Percentiles rank a stretch among this genome's conserved stretches.
phyloP scores from a whole-genome alignment of 805 yeast genomes.

The Metschnikowia gruessii region DNA sequence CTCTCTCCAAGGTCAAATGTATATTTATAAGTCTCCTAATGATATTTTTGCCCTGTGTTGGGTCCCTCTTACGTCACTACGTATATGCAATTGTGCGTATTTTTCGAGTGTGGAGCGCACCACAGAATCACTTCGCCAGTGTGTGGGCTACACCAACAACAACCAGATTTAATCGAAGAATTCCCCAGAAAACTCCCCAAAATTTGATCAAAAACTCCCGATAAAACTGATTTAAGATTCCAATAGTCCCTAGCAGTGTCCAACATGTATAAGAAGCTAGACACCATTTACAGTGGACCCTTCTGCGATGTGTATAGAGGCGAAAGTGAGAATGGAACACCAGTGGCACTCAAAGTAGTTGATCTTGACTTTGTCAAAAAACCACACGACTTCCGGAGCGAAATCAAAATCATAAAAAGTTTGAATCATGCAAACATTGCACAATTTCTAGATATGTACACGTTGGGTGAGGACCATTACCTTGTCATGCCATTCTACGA shows the following conservation, averaged over 20 bases:
- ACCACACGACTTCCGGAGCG: slow-evolving; percentile 38
- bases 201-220: too few species aligned
- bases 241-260: neutral
- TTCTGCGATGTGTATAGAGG: slow-evolving; percentile 34
- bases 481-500: slow-evolving; percentile 34
- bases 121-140: too few species aligned
- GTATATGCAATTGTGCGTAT: too few species aligned
- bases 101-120: too few species aligned
- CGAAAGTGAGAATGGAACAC: slow-evolving; percentile 11
- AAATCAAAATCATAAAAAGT: slow-evolving; percentile 27
- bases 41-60: too few species aligned
- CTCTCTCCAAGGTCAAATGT: too few species aligned
- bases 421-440: slow-evolving; percentile 18
- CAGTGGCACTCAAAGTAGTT: slow-evolving; percentile 36
- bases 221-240: too few species aligned
- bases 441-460: slow-evolving; percentile 22
- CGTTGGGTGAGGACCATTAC: slow-evolving; percentile 31
- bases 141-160: too few species aligned
- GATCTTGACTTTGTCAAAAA: slow-evolving; percentile 35
- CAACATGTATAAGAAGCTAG: slow-evolving; percentile 20
- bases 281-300: slow-evolving; percentile 33
- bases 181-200: too few species aligned
- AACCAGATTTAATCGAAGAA: too few species aligned
- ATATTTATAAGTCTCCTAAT: too few species aligned
- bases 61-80: too few species aligned